Base-by-base conservation (phyloP, 495 filamentous ascomycete genomes). In the Oidiodendron maius region DNA sequence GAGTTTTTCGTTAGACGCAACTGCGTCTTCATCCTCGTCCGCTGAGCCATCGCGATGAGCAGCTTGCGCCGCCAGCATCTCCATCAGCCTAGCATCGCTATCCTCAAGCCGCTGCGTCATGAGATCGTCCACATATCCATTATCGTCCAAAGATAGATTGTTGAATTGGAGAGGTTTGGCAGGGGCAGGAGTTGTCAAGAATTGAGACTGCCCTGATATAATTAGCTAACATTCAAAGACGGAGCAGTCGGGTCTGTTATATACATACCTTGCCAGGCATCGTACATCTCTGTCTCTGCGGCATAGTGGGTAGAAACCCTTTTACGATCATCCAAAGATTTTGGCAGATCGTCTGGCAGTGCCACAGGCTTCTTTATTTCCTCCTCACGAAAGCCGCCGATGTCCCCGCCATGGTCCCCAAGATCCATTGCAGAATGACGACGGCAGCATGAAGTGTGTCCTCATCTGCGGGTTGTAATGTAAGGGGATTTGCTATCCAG, bases 1-100 rank as follows among this genome's bases (percentile, higher is more conserved):
- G 46, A 95, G 63, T 56, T 82, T 85, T 36, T 86, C 77, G 59
- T 91, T 81, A 5, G 71, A 65, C 10, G 85, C 81, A 21, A 96
- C 81, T 22, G 76, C 79, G 45, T 95, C 86, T 56, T 93, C 90
- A 59, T 95, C 84, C 20, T 82, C 84, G 22, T 75, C 77, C 6
- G 81, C 75, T 12, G 79, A 76, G 28, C 84, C 82, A 49, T 86
- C 83, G 44, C 84, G 76, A 61, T 93, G 84, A 3, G 89, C 85
- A 2, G 89, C 93, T 64, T 95, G 94, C 30, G 89, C 87, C 28
- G 90, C 89, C 37, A 97, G 75, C 93, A 99, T 99, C 63, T 94
- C 88, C 78, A 95, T 88, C 48, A 97, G 65, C 45, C 91, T 77
- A 44, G 81, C 76, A 61, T 97, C 94, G 62, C 81, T 94, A 56